A percentile compares a stretch with the other conserved stretches of the same genome.
Evolutionary conservation across 108 stramenopile species (phyloP).

Genomic region (Nitzschia sp.): DNA sequence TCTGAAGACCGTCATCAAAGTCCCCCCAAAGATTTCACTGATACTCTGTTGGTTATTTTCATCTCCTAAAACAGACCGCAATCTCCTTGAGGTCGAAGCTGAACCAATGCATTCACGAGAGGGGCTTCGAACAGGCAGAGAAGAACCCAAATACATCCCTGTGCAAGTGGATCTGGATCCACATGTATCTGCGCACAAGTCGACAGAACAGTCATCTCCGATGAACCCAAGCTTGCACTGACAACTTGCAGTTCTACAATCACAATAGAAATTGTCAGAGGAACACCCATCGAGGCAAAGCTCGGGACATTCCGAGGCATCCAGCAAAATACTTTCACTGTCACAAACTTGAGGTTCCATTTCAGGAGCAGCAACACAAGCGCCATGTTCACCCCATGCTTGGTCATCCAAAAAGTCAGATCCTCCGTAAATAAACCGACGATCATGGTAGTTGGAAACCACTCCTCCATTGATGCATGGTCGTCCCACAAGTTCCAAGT

Average conservation of each 20-base stretch:
- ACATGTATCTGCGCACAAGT: conserved; percentile 55
- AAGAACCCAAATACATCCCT: conserved; percentile 49
- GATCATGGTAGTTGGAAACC: conserved; percentile 55
- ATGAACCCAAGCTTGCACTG: conserved; percentile 49
- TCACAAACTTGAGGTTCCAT: conserved; percentile 18
- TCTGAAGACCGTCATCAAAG: too few relatives aligned
- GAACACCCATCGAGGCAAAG: conserved; percentile 31
- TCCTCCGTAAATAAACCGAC: conserved; percentile 53
- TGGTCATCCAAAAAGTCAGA: conserved; percentile 24
- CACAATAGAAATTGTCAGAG: conserved; percentile 39
- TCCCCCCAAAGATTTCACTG: too few relatives aligned
- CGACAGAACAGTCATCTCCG: conserved; percentile 37
- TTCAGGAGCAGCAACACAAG: conserved; percentile 34
- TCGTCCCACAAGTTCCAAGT: conserved; percentile 44
- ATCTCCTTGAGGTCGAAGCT: too few relatives aligned
- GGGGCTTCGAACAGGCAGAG: conserved; percentile 4
- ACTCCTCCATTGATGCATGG: conserved; percentile 40
- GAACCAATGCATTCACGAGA: not conserved
- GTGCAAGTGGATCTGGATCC: conserved; percentile 48
- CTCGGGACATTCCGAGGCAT: conserved; percentile 44
- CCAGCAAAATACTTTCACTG: conserved; percentile 20
- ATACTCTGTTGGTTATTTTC: too few relatives aligned
- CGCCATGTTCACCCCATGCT: conserved; percentile 42
- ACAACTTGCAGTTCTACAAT: conserved; percentile 55
- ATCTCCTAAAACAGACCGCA: too few relatives aligned